Conservation (phyloP, 768 basidiomycete genomes). For the Cystofilobasidium ferigula region DNA sequence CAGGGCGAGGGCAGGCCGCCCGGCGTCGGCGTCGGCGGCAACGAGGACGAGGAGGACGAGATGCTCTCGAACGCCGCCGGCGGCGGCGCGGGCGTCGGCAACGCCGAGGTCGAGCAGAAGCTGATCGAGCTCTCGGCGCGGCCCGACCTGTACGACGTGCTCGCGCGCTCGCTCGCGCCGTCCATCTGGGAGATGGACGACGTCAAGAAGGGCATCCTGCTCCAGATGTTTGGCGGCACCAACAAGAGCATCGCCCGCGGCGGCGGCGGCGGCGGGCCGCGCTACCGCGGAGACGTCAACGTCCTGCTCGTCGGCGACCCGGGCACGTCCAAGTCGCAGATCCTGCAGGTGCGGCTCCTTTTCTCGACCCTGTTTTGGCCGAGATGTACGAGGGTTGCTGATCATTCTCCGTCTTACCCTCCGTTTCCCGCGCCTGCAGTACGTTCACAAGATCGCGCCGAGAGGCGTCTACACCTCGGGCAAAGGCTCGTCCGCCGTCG, state of each 20-base stretch:
- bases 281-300: constrained; percentile 97
- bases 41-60: constrained; percentile 50
- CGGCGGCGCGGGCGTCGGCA: constrained; percentile 39
- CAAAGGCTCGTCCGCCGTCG: constrained; percentile 96
- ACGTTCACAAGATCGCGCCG: constrained; percentile 97
- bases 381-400: too few species aligned
- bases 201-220: constrained; percentile 92
- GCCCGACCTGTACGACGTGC: constrained; percentile 74
- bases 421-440: constrained; percentile 45
- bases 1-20: constrained; percentile 52
- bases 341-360: constrained; percentile 58
- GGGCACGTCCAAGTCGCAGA: constrained; percentile 92
- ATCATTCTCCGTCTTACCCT: neutral
- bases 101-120: constrained; percentile 67
- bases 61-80: constrained; percentile 30
- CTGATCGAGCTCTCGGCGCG: constrained; percentile 59
- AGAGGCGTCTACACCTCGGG: constrained; percentile 95
- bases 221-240: constrained; percentile 94
- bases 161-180: constrained; percentile 77
- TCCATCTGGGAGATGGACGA: constrained; percentile 98
- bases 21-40: constrained; percentile 56
- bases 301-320: constrained; percentile 95
- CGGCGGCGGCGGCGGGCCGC: constrained; percentile 87
- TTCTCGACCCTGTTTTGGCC: too few species aligned
- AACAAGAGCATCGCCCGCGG: constrained; percentile 89